Percentiles rank a stretch among this genome's conserved stretches.
Conservation (phyloP, 805 yeast species). For the Cyberlindnera saturnus region DNA sequence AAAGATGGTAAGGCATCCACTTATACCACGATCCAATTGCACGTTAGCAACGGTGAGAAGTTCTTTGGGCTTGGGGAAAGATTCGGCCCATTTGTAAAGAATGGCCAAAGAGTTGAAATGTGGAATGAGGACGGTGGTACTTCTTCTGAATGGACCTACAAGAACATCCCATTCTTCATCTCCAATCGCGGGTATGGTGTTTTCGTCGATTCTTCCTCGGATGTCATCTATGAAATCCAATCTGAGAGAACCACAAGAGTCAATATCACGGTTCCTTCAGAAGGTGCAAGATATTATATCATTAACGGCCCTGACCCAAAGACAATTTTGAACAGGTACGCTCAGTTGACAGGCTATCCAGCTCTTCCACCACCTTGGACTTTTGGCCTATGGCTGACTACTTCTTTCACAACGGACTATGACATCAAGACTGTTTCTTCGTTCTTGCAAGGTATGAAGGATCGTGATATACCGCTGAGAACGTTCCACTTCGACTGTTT, state of each 20-base stretch:
- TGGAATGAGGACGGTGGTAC: slow-evolving; percentile 23
- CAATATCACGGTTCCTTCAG: slow-evolving; percentile 16
- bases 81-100: slow-evolving; percentile 20
- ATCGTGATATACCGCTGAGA: slow-evolving; percentile 18
- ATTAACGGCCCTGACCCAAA: slow-evolving; percentile 21
- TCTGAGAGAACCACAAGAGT: slow-evolving; percentile 20
- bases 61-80: slow-evolving; percentile 21
- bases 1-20: slow-evolving; percentile 6
- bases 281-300: slow-evolving; percentile 18
- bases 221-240: slow-evolving; percentile 16
- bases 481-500: slow-evolving; percentile 21
- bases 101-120: slow-evolving; percentile 20
- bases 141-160: slow-evolving; percentile 18
- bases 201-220: slow-evolving; percentile 16
- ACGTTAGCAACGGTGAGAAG: slow-evolving; percentile 19
- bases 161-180: slow-evolving; percentile 19
- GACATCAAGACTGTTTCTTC: slow-evolving; percentile 17
- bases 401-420: slow-evolving; percentile 20
- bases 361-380: slow-evolving; percentile 22
- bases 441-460: slow-evolving; percentile 19
- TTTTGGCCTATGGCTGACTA: slow-evolving; percentile 19
- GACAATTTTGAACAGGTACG: slow-evolving; percentile 17
- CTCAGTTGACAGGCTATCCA: slow-evolving; percentile 18
- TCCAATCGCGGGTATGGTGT: slow-evolving; percentile 21
- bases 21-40: slow-evolving; percentile 16